These are phyloP conservation scores for Beauveria bassiana DNA, from an alignment of 2,329 filamentous ascomycete genomes.

Conservation along the genomic window DNA sequence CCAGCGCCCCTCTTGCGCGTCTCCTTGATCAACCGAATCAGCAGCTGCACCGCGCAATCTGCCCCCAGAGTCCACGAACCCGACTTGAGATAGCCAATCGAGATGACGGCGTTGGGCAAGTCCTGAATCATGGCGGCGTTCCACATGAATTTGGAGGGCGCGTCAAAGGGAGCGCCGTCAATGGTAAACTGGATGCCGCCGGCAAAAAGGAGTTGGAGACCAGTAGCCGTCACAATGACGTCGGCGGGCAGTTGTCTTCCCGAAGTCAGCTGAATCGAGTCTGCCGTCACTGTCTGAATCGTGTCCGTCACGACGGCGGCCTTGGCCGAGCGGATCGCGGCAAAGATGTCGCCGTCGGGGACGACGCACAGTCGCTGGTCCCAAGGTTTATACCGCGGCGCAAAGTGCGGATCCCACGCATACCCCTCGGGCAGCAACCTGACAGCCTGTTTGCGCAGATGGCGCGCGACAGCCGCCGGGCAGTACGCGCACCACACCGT, in stretches of 20 bases:
- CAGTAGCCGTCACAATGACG: conserved; percentile 63
- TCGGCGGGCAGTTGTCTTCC: conserved; percentile 50
- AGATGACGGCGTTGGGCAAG: conserved; percentile 53
- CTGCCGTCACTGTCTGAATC: conserved; percentile 42
- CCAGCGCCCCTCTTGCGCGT: background rate
- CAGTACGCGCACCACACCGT: conserved; percentile 35
- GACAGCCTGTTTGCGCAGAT: conserved; percentile 34
- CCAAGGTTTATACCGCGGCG: conserved; percentile 58
- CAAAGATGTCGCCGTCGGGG: conserved; percentile 49
- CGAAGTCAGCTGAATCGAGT: conserved; percentile 39
- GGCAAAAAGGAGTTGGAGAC: conserved; percentile 52
- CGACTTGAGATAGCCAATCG: conserved; percentile 58
- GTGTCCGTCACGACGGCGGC: conserved; percentile 41
- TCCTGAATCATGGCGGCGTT: conserved; percentile 58
- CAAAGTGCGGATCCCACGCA: conserved; percentile 55
- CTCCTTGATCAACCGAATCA: background rate
- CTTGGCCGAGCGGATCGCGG: conserved; percentile 31
- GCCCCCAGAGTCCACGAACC: conserved; percentile 58
- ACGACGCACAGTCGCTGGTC: conserved; percentile 69
- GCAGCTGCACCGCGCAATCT: conserved; percentile 37
- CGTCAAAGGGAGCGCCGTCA: conserved; percentile 44
- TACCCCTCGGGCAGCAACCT: conserved; percentile 45
- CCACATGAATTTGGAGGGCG: conserved; percentile 50
- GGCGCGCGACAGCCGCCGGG: conserved; percentile 17
- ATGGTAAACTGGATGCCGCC: conserved; percentile 45